Evolutionary conservation across 2,329 filamentous ascomycete species (phyloP).

Genomic region (Pseudovirgaria hyperparasitica): DNA sequence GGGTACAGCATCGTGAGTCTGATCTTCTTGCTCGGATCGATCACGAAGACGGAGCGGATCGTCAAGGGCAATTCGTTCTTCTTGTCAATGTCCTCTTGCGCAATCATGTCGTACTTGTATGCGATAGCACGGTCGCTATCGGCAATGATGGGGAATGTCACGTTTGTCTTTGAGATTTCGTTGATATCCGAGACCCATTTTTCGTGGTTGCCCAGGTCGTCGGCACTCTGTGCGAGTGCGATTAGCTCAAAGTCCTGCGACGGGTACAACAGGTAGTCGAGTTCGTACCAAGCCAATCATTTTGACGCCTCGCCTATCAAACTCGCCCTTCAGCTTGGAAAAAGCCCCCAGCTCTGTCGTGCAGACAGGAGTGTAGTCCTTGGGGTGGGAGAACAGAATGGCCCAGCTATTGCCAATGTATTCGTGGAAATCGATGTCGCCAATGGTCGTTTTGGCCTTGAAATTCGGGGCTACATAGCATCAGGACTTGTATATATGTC

Average conservation of each 20-base stretch:
- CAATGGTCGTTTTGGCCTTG: constrained; percentile 65
- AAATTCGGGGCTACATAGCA: constrained; percentile 58
- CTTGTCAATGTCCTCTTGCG: constrained; percentile 42
- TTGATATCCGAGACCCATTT: constrained; percentile 75
- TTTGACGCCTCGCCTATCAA: constrained; percentile 76
- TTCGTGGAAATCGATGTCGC: constrained; percentile 71
- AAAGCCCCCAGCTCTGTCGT: constrained; percentile 92
- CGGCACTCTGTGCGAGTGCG: constrained; percentile 43
- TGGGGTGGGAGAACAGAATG: constrained; percentile 73
- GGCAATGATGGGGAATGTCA: constrained; percentile 38
- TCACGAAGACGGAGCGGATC: constrained; percentile 88
- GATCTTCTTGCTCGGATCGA: constrained; percentile 89
- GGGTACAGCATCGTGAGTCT: constrained; percentile 87
- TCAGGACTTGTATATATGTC: not conserved
- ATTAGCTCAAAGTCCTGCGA: not conserved
- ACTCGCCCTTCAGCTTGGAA: constrained; percentile 78
- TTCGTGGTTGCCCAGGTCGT: constrained; percentile 71
- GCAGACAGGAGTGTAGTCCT: constrained; percentile 87
- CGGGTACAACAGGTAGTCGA: not conserved
- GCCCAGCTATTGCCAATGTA: constrained; percentile 71
- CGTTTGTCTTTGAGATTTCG: constrained; percentile 29
- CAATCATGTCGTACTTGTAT: constrained; percentile 38
- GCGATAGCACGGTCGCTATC: constrained; percentile 36
- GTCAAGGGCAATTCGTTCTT: constrained; percentile 64
- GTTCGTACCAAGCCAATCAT: constrained; percentile 61